A percentile compares a stretch with the other conserved stretches of the same genome.
These are phyloP conservation scores for Xylaria venustula DNA, from an alignment of 495 filamentous ascomycete species.

Conservation along the genomic window DNA sequence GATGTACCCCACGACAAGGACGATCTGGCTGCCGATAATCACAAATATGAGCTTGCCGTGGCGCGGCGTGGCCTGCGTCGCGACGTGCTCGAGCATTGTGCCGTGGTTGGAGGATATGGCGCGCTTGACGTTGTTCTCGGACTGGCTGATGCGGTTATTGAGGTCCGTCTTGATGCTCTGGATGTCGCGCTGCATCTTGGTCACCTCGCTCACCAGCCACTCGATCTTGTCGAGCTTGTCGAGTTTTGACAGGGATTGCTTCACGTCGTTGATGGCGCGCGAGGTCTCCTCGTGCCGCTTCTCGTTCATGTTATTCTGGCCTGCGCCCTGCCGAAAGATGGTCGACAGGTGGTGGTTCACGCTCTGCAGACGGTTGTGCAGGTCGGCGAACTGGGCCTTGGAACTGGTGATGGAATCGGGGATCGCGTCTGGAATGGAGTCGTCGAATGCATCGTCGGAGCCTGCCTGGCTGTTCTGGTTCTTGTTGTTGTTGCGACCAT, in stretches of 20 bases:
- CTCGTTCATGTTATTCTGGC: constrained; percentile 50
- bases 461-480: constrained; percentile 13
- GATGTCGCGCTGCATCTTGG: constrained; percentile 66
- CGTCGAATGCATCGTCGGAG: constrained; percentile 40
- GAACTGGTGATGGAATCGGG: constrained; percentile 51
- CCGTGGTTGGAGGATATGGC: constrained; percentile 71
- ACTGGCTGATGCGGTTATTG: constrained; percentile 57
- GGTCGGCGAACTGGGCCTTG: constrained; percentile 71
- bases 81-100: constrained; percentile 58
- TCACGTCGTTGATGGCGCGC: constrained; percentile 38
- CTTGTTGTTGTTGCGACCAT: constrained; percentile 22
- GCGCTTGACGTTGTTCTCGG: constrained; percentile 70
- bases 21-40: constrained; percentile 71
- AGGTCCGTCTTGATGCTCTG: constrained; percentile 50
- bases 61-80: constrained; percentile 55
- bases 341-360: constrained; percentile 69
- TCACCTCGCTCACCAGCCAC: constrained; percentile 49
- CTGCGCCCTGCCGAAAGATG: constrained; percentile 63
- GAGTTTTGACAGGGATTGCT: constrained; percentile 36
- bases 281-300: constrained; percentile 58
- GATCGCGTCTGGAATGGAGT: constrained; percentile 41
- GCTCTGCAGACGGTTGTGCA: constrained; percentile 76
- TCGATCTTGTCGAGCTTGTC: constrained; percentile 40
- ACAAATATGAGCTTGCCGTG: constrained; percentile 73
- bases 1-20: constrained; percentile 68